A percentile compares a stretch with the other conserved stretches of the same genome.
These are phyloP conservation scores for Cladorrhinum sp. DNA, from an alignment of 2,329 filamentous ascomycete species.

Conservation along the genomic window DNA sequence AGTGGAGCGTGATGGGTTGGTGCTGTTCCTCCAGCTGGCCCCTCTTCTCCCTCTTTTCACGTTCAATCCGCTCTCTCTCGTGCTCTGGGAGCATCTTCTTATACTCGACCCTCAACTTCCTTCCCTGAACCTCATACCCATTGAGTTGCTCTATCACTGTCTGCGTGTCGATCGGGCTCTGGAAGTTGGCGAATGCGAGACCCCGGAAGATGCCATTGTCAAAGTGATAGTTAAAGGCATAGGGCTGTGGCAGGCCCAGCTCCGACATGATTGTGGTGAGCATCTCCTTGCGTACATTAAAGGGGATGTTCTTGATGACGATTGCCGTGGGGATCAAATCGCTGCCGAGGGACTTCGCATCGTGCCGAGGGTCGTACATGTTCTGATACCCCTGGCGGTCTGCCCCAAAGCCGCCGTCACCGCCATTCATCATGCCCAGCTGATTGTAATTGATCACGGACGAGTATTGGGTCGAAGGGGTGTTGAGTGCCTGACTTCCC, in stretches of 20 bases:
- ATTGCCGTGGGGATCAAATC: conserved; percentile 97
- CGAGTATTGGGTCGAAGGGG: conserved; percentile 26
- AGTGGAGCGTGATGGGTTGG: conserved; percentile 72
- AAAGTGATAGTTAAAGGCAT: conserved; percentile 99
- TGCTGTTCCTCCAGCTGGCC: conserved; percentile 98
- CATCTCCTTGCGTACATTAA: conserved; percentile 96
- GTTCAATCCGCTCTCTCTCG: conserved; percentile 91
- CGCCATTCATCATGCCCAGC: conserved; percentile 25
- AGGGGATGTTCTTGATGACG: conserved; percentile 99
- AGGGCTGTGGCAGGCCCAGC: conserved; percentile 87
- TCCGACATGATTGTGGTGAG: conserved; percentile 92
- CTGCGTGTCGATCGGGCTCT: conserved; percentile 88
- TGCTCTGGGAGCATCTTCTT: conserved; percentile 98
- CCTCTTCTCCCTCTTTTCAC: conserved; percentile 92
- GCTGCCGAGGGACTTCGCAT: conserved; percentile 50
- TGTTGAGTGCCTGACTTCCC: conserved; percentile 26
- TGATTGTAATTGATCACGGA: conserved; percentile 21
- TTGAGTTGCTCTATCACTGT: conserved; percentile 93
- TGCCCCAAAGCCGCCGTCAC: conserved; percentile 20
- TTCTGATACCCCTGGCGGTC: conserved; percentile 26
- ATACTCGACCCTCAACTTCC: conserved; percentile 94
- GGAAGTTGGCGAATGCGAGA: conserved; percentile 96
- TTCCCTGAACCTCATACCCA: conserved; percentile 89
- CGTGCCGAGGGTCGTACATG: conserved; percentile 29
- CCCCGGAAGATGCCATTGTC: conserved; percentile 97